Conservation (phyloP, 2,329 filamentous ascomycete species). For the Dactylellina parvicollis region DNA sequence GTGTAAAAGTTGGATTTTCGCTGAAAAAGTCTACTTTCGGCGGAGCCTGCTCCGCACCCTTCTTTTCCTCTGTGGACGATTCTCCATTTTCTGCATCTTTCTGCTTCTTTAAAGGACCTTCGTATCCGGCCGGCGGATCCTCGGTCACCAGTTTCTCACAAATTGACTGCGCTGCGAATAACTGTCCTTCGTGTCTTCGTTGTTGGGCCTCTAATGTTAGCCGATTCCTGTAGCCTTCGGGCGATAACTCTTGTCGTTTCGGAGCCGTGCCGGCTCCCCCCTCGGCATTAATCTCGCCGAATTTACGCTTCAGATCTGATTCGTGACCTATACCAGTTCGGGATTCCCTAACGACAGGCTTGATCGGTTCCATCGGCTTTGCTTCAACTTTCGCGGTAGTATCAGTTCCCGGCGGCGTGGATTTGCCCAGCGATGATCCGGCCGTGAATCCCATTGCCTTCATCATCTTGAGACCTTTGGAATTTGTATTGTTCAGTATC, state of each 20-base stretch:
- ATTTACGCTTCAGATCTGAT: slow-evolving; percentile 80
- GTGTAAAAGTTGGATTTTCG: slow-evolving; percentile 58
- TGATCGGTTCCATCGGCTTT: slow-evolving; percentile 60
- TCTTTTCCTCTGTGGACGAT: slow-evolving; percentile 54
- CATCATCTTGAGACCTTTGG: slow-evolving; percentile 95
- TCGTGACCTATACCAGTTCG: slow-evolving; percentile 86
- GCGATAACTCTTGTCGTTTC: slow-evolving; percentile 73
- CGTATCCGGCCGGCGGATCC: slow-evolving; percentile 52
- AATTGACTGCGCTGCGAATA: slow-evolving; percentile 82
- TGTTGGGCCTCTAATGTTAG: slow-evolving; percentile 76
- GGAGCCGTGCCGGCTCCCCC: slow-evolving; percentile 58
- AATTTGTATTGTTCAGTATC: slow-evolving; percentile 69
- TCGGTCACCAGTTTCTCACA: slow-evolving; percentile 79
- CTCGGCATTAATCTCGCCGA: slow-evolving; percentile 70
- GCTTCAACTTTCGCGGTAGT: slow-evolving; percentile 63
- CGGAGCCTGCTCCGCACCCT: slow-evolving; percentile 60
- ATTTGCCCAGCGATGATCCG: slow-evolving; percentile 77
- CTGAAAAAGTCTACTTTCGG: slow-evolving; percentile 29
- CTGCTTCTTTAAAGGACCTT: slow-evolving; percentile 57
- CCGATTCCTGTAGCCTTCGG: slow-evolving; percentile 77
- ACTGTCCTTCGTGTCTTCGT: slow-evolving; percentile 73
- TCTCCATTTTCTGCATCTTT: slow-evolving; percentile 54
- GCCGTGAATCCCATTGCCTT: slow-evolving; percentile 88
- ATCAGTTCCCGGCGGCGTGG: slow-evolving; percentile 58
- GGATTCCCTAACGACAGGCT: slow-evolving; percentile 78